Base-by-base conservation (phyloP, 345 rosid genomes). In the Luvunga scandens region DNA sequence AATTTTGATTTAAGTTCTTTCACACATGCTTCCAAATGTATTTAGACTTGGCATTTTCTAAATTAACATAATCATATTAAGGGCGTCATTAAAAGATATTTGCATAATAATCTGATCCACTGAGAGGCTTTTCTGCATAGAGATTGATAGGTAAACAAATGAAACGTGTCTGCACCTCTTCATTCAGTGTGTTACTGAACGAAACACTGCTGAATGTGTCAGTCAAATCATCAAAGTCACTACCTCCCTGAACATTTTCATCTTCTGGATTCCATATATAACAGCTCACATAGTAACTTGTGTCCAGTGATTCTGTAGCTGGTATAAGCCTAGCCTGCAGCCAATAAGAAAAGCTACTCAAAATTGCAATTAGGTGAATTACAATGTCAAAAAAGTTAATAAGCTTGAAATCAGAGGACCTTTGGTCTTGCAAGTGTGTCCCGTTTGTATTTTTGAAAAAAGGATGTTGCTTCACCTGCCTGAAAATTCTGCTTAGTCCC, bases 261-360 rank as follows among this genome's bases (percentile, higher is more conserved):
- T 89, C 97, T 81, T 92, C 97, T 64, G 94, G 92, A 64, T 89
- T 92, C 97, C 99, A 92, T 78, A 94, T 84, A 77, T 92, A 91
- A 4, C 98, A 85, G 85, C 99, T 91, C 92, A 92, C 90, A 84
- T 94, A 96, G n/a, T n/a, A n/a, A n/a, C n/a, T n/a, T n/a, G n/a
- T n/a, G 69, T 94, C 98, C 6, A 86, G 89, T 69, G 92, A 88
- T 75, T 96, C 97, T 60, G 92, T 89, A 67, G 89, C 77, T 86
- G 99, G 99, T 81, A 92, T 92, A 89, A 96, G 92, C 89, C 85
- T 91, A 81, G 97, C 99, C 97, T 96, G 91, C 71, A 72, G 70
- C 27, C 72, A 63, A 83, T 69, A 63, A 39, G n/a, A n/a, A 50
- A 77, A 48, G 31, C 83, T 72, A n/a, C 38, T 45, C 21, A 77